phyloP scores from a whole-genome alignment of 2,329 filamentous ascomycete species.

The Acephala macrosclerotiorum region DNA sequence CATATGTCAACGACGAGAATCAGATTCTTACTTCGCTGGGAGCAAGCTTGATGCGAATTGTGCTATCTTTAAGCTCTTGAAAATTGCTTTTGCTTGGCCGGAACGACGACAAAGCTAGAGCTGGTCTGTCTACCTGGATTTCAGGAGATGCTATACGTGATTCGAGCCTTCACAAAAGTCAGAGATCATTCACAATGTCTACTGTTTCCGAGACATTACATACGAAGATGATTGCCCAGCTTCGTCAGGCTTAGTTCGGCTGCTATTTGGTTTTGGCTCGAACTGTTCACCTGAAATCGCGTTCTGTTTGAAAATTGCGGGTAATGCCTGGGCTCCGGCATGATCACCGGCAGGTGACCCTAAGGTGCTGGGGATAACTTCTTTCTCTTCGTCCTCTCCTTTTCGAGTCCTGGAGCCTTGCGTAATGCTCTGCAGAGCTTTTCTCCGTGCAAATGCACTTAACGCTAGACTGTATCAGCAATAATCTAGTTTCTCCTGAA shows the following conservation, averaged over 20 bases:
- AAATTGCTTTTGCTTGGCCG: constrained; percentile 54
- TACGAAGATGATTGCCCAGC: constrained; percentile 28
- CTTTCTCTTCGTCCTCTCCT: background rate
- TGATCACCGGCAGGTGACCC: background rate
- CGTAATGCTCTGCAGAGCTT: constrained; percentile 30
- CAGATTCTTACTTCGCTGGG: constrained; percentile 56
- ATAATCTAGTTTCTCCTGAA: background rate
- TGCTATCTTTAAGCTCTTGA: constrained; percentile 48
- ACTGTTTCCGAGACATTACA: background rate
- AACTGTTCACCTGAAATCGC: background rate
- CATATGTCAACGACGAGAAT: background rate
- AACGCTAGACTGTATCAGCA: constrained; percentile 37
- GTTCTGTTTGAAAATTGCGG: background rate
- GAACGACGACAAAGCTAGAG: constrained; percentile 54
- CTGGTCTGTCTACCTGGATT: constrained; percentile 33
- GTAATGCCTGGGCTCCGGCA: background rate
- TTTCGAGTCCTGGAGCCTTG: constrained; percentile 9
- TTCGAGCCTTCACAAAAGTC: constrained; percentile 34
- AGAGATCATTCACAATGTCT: constrained; percentile 43
- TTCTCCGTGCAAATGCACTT: constrained; percentile 43
- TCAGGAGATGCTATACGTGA: constrained; percentile 37
- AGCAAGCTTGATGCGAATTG: constrained; percentile 51
- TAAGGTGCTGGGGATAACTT: background rate
- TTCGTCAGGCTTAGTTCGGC: constrained; percentile 14
- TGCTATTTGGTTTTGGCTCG: background rate